Base-by-base conservation (phyloP, 768 basidiomycete genomes). In the Pleurotus pulmonarius region DNA sequence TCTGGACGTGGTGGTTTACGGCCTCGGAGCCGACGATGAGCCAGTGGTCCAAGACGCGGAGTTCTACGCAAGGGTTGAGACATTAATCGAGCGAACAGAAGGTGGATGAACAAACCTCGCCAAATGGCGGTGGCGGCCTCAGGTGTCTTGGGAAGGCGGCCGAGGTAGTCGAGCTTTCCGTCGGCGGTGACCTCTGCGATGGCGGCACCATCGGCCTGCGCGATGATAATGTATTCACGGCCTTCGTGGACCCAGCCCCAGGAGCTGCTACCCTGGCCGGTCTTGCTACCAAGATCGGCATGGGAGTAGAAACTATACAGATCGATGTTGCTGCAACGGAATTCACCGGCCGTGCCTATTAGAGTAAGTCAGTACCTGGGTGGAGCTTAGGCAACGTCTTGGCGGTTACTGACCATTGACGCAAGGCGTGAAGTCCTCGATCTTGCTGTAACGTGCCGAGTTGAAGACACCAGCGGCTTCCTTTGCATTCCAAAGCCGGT, bases 11-110 rank as follows among this genome's bases (percentile, higher is more conserved):
- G 45, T 68, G 67, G 45, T 63, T 62, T 15, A 48, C 56, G 1
- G 67, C 67, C 45, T 68, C 67, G 22, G 61, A 63, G 34, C 67
- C 67, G 34, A 68, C 64, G 47, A 63, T 60, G 2, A 63, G 63
- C 41, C 59, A 60, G 49, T 64, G 56, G 15, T 63, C 59, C 34
- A 64, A 59, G 22, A 65, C 64, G n/a, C 66, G 66, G 41, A 70
- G 64, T 37, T 69, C 69, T 53, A 4, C 8, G 24, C n/a, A 5
- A n/a, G 18, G 22, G 39, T 7, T 18, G 7, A 53, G 16, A n/a
- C 1, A 8, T 2, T 11, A n/a, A 11, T 39, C 1, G 11, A 15
- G 22, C 12, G 24, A 20, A 2, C 6, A 5, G 24, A 39, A 24
- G 51, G 39, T 40, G 12, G 4, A 41, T 16, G 39, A 24, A 22